These are phyloP conservation scores for Stellera chamaejasme DNA, from an alignment of 345 rosid species.

Conservation along the genomic window DNA sequence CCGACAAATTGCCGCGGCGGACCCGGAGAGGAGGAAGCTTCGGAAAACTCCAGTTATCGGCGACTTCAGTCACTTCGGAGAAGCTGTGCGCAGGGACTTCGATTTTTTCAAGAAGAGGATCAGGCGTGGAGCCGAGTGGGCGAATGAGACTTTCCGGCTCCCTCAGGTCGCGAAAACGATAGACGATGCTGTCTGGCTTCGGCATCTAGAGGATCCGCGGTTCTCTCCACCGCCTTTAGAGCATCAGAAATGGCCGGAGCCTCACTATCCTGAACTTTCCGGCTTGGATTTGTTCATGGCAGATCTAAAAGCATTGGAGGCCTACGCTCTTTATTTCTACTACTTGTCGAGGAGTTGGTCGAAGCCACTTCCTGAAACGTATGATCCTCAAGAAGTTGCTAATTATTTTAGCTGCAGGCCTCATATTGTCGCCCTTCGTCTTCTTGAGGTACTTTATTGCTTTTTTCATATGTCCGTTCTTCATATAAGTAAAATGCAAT, in stretches of 20 bases:
- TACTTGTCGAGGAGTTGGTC: slow-evolving; percentile 66
- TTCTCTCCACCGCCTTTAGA: slow-evolving; percentile 24
- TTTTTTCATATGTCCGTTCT: not conserved
- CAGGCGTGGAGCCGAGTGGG: slow-evolving; percentile 62
- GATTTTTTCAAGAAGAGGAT: slow-evolving; percentile 47
- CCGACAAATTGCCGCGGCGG: slow-evolving; percentile 17
- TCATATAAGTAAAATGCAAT: slow-evolving; percentile 8
- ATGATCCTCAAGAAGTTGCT: slow-evolving; percentile 61
- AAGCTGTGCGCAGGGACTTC: slow-evolving; percentile 53
- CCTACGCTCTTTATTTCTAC: slow-evolving; percentile 59
- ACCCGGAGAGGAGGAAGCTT: slow-evolving; percentile 15
- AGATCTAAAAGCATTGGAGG: slow-evolving; percentile 85
- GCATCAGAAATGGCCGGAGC: slow-evolving; percentile 54
- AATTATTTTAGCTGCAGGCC: slow-evolving; percentile 87
- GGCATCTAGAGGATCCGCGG: slow-evolving; percentile 54
- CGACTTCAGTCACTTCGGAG: slow-evolving; percentile 51
- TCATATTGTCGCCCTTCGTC: slow-evolving; percentile 74
- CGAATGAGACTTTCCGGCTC: slow-evolving; percentile 48
- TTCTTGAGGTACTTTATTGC: slow-evolving; percentile 65
- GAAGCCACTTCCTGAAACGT: slow-evolving; percentile 84
- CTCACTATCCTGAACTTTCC: slow-evolving; percentile 69
- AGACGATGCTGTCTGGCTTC: slow-evolving; percentile 71
- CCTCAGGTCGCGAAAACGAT: slow-evolving; percentile 49
- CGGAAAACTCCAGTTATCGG: slow-evolving; percentile 25
- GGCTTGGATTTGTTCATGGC: slow-evolving; percentile 86